Conservation (phyloP, 306 rosid genomes). For the Begonia fuchsioides region DNA sequence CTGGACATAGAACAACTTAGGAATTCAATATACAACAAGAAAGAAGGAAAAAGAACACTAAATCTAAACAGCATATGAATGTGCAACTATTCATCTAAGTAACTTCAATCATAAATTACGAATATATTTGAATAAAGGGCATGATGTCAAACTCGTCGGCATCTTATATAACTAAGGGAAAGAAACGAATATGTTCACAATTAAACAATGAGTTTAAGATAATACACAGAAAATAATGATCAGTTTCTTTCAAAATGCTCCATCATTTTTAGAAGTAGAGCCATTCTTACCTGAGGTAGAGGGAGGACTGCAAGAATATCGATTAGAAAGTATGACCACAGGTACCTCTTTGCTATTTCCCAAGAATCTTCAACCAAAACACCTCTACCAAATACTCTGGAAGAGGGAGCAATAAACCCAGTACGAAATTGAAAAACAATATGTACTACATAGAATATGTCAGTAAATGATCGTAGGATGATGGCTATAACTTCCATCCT, state of each 20-base stretch:
- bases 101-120: no score
- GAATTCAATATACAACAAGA: not conserved
- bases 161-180: no score
- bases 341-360: slow-evolving; percentile 78
- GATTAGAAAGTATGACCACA: slow-evolving; percentile 58
- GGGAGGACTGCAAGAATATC: slow-evolving; percentile 24
- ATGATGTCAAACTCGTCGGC: no score
- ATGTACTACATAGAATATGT: slow-evolving; percentile 9
- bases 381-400: slow-evolving; percentile 7
- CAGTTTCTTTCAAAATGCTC: no score
- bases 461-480: slow-evolving; percentile 10
- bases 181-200: no score
- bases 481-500: slow-evolving; percentile 9
- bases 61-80: not conserved
- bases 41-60: not conserved
- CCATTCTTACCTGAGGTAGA: slow-evolving; percentile 20
- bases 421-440: slow-evolving; percentile 12
- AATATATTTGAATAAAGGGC: no score
- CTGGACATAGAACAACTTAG: slow-evolving; percentile 7
- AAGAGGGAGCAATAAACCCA: slow-evolving; percentile 8
- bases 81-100: no score
- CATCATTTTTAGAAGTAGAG: not conserved
- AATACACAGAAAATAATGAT: no score
- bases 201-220: no score
- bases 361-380: slow-evolving; percentile 43